Conservation (phyloP, 2,329 filamentous ascomycete species). For the Exophiala spinifera region DNA sequence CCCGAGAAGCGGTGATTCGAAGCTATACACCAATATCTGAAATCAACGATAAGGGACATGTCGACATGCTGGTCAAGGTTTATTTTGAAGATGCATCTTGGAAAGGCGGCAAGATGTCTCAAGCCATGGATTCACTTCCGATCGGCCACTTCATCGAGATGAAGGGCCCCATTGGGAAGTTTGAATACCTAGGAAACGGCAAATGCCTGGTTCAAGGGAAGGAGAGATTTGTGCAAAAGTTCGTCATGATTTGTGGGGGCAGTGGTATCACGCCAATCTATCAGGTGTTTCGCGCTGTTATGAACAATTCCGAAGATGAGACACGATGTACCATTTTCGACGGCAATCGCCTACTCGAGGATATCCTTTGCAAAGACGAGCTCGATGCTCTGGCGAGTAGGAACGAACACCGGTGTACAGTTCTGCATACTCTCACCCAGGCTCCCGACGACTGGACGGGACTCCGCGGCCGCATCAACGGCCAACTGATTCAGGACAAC, state of each 20-base stretch:
- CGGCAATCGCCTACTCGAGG: constrained; percentile 72
- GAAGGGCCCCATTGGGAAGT: constrained; percentile 84
- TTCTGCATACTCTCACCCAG: constrained; percentile 68
- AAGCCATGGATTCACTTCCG: constrained; percentile 69
- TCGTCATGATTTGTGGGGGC: constrained; percentile 85
- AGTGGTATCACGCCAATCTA: constrained; percentile 92
- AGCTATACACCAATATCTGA: constrained; percentile 83
- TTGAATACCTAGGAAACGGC: constrained; percentile 71
- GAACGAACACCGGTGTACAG: constrained; percentile 56
- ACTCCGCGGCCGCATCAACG: constrained; percentile 63
- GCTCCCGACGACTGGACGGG: constrained; percentile 66
- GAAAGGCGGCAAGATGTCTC: constrained; percentile 76
- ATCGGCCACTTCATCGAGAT: constrained; percentile 74
- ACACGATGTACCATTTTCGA: constrained; percentile 72
- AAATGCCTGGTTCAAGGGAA: constrained; percentile 59
- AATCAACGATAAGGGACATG: constrained; percentile 55
- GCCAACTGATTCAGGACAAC: constrained; percentile 60
- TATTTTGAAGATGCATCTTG: constrained; percentile 61
- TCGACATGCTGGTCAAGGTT: constrained; percentile 79
- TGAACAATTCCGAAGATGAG: constrained; percentile 60
- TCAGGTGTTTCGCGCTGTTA: constrained; percentile 73
- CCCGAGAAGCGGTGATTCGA: constrained; percentile 70
- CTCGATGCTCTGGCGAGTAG: constrained; percentile 61
- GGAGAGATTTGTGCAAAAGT: constrained; percentile 58
- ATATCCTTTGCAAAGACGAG: constrained; percentile 76